Percentiles rank a stretch among this genome's conserved stretches.
These are phyloP conservation scores for Mycogone perniciosa DNA, from an alignment of 2,329 filamentous ascomycete species.

Conservation along the genomic window DNA sequence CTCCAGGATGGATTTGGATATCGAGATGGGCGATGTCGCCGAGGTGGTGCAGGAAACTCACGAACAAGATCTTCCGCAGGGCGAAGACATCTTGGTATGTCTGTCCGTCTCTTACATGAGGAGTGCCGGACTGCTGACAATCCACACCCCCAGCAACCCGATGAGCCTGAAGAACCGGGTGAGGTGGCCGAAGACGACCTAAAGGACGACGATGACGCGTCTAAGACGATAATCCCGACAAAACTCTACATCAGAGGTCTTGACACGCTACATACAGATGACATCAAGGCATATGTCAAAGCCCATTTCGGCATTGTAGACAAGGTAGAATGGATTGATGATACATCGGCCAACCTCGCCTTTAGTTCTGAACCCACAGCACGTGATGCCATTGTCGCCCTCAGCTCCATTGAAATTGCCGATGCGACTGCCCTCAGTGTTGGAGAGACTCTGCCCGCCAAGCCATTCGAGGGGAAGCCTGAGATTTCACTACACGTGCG, in stretches of 20 bases:
- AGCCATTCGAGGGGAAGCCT: conserved; percentile 60
- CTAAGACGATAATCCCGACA: conserved; percentile 29
- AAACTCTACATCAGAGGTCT: conserved; percentile 84
- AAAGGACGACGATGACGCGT: conserved; percentile 17
- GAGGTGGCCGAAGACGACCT: conserved; percentile 32
- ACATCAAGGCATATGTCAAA: conserved; percentile 69
- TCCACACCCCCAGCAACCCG: conserved; percentile 24
- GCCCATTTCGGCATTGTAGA: conserved; percentile 58
- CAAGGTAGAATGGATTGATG: conserved; percentile 89
- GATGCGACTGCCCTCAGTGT: conserved; percentile 51
- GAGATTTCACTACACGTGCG: conserved; percentile 66
- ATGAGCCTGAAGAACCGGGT: conserved; percentile 33
- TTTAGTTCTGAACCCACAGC: conserved; percentile 55
- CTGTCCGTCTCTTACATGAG: neutral
- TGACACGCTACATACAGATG: conserved; percentile 70
- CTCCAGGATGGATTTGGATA: conserved; percentile 57
- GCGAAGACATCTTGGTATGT: conserved; percentile 33
- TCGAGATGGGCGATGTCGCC: conserved; percentile 63
- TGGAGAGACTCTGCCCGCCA: conserved; percentile 63
- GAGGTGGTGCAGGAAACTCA: conserved; percentile 27
- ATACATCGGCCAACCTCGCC: conserved; percentile 80
- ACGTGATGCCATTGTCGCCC: conserved; percentile 47
- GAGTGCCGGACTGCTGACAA: conserved; percentile 13
- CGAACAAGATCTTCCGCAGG: conserved; percentile 21
- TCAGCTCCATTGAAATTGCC: conserved; percentile 45